Percentiles rank a stretch among this genome's conserved stretches.
Evolutionary conservation across 768 basidiomycete species (phyloP).

Genomic region (Suillus lakei): DNA sequence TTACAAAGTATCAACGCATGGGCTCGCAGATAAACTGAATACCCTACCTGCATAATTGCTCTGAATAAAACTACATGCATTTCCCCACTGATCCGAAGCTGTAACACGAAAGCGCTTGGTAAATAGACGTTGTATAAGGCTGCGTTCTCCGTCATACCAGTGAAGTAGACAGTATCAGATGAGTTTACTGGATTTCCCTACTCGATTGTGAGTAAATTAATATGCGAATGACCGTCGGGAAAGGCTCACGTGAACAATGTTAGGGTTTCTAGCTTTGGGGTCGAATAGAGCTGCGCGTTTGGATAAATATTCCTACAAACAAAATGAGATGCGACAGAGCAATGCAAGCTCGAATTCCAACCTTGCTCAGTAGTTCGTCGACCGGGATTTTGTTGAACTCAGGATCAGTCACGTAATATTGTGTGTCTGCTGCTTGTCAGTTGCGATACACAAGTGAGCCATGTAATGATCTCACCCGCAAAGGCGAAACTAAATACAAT

Average conservation of each 20-base stretch:
- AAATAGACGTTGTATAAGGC: background rate
- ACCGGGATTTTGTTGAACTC: slow-evolving; percentile 79
- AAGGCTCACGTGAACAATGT: slow-evolving; percentile 65
- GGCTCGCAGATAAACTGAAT: background rate
- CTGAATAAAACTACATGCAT: slow-evolving; percentile 88
- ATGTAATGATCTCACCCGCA: slow-evolving; percentile 56
- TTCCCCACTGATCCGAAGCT: slow-evolving; percentile 89
- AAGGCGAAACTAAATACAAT: slow-evolving; percentile 59
- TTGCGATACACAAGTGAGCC: background rate
- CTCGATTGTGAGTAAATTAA: slow-evolving; percentile 14
- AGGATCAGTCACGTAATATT: slow-evolving; percentile 93
- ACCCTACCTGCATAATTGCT: slow-evolving; percentile 80
- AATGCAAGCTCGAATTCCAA: slow-evolving; percentile 28
- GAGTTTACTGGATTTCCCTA: slow-evolving; percentile 84
- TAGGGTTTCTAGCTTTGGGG: slow-evolving; percentile 62
- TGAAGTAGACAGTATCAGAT: slow-evolving; percentile 95
- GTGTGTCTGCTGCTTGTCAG: slow-evolving; percentile 58
- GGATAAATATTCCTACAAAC: slow-evolving; percentile 75
- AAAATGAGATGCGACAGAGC: slow-evolving; percentile 5
- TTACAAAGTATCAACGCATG: slow-evolving; percentile 7
- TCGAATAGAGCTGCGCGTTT: slow-evolving; percentile 83
- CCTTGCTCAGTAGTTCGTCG: slow-evolving; percentile 84
- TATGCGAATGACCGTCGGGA: slow-evolving; percentile 1
- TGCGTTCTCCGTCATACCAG: slow-evolving; percentile 52
- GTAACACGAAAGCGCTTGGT: slow-evolving; percentile 9